Evolutionary conservation across 1,139 yeast species (phyloP).

Genomic region (Taiozyma onychis): DNA sequence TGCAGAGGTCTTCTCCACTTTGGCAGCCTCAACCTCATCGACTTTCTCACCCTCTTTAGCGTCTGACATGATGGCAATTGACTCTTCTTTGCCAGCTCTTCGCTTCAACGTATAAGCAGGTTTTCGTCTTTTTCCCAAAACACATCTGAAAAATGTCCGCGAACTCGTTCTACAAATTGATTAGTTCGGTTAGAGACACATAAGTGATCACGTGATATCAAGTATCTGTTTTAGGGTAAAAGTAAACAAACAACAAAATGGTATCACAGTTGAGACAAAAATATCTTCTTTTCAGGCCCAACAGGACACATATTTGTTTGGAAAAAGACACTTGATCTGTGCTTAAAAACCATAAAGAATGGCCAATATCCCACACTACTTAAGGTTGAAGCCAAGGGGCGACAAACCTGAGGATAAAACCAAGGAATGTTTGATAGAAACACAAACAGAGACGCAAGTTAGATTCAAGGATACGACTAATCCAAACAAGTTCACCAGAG

Average conservation of each 20-base stretch:
- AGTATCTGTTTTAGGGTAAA: slow-evolving; percentile 3
- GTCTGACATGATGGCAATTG: not conserved
- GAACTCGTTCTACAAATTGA: not conserved
- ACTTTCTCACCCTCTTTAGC: not conserved
- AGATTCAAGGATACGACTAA: slow-evolving; percentile 15
- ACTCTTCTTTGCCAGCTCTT: not conserved
- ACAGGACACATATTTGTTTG: too few species aligned
- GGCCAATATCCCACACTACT: slow-evolving; percentile 28
- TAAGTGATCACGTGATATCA: not conserved
- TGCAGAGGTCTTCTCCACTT: not conserved
- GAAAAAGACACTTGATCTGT: not conserved
- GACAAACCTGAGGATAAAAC: slow-evolving; percentile 15
- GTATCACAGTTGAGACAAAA: not conserved
- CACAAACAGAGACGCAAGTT: slow-evolving; percentile 21
- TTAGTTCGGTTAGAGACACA: not conserved
- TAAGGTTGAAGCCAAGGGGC: slow-evolving; percentile 30
- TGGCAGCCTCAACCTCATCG: not conserved
- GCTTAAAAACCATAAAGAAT: slow-evolving; percentile 1
- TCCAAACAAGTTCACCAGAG: slow-evolving; percentile 27
- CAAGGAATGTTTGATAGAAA: slow-evolving; percentile 23
- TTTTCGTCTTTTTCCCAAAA: not conserved
- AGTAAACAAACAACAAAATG: slow-evolving; percentile 2
- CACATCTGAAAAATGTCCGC: not conserved
- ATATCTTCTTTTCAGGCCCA: not conserved
- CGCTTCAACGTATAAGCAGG: not conserved